phyloP scores from a whole-genome alignment of 148 eudicot genomes.

The Rhododendron henanense region DNA sequence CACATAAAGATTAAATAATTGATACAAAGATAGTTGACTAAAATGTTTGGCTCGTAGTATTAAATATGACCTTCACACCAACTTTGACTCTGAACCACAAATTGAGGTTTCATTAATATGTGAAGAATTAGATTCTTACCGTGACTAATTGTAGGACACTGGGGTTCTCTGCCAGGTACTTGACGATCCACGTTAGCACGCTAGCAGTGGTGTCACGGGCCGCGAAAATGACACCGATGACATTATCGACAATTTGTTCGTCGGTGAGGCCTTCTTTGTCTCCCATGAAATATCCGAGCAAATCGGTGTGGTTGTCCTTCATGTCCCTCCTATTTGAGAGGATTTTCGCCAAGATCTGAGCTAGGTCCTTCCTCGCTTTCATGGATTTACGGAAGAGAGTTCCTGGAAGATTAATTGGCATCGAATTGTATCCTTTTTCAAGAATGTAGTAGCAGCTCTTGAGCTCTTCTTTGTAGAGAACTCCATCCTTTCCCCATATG shows the following conservation, averaged over 20 bases:
- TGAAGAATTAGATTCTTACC: constrained; percentile 21
- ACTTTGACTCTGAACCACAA: neutral
- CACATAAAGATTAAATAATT: neutral
- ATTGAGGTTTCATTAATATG: neutral
- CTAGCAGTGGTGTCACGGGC: constrained; percentile 75
- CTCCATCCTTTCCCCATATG: constrained; percentile 74
- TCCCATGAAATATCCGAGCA: constrained; percentile 58
- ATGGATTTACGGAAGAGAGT: constrained; percentile 80
- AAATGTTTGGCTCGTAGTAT: neutral
- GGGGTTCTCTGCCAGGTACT: constrained; percentile 34
- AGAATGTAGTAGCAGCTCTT: constrained; percentile 75
- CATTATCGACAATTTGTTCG: neutral
- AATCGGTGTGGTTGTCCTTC: constrained; percentile 45
- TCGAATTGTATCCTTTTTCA: constrained; percentile 92
- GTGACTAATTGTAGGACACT: constrained; percentile 44
- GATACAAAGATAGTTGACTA: neutral
- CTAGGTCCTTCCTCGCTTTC: constrained; percentile 83
- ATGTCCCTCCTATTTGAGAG: constrained; percentile 46
- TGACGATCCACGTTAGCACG: constrained; percentile 34
- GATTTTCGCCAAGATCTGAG: constrained; percentile 65
- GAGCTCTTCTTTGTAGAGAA: constrained; percentile 68
- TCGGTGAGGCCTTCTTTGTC: neutral
- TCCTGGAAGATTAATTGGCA: constrained; percentile 89
- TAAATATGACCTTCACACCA: neutral
- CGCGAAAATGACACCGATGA: constrained; percentile 71